Conservation (phyloP, 2,329 filamentous ascomycete species). For the Elsinoe arachidis region DNA sequence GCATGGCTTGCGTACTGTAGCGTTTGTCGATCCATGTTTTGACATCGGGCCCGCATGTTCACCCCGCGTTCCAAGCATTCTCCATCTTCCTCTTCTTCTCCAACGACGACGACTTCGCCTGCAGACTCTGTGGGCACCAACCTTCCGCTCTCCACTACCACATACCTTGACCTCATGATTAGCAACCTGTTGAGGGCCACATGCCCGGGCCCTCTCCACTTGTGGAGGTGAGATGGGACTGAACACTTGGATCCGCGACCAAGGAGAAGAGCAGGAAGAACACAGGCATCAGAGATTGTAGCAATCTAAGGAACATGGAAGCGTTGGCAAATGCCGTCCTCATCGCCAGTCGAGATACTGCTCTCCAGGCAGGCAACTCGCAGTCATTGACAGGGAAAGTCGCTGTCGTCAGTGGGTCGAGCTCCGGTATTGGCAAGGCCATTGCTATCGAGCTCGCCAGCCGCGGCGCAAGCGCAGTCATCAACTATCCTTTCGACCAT, state of each 20-base stretch:
- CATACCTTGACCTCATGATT: neutral
- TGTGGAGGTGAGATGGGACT: neutral
- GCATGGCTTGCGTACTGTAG: neutral
- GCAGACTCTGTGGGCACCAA: neutral
- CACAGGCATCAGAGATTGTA: neutral
- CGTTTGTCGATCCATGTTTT: neutral
- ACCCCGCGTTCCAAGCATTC: neutral
- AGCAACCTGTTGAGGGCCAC: neutral
- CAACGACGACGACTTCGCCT: neutral
- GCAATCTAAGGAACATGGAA: constrained; percentile 1
- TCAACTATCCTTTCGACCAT: constrained; percentile 40
- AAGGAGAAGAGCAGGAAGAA: neutral
- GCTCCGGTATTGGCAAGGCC: constrained; percentile 39
- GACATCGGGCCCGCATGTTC: constrained; percentile 6
- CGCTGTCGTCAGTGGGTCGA: constrained; percentile 26
- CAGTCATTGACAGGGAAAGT: constrained; percentile 16
- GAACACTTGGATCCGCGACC: neutral
- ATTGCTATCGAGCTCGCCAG: constrained; percentile 38
- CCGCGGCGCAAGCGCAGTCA: constrained; percentile 39
- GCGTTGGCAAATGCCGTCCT: neutral
- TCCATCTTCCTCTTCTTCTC: neutral
- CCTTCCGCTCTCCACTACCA: neutral
- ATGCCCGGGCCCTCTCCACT: neutral
- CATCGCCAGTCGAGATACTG: neutral
- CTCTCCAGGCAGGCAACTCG: neutral